These are phyloP conservation scores for Marasmius tenuissimus DNA, from an alignment of 1,284 basidiomycete species.

Conservation along the genomic window DNA sequence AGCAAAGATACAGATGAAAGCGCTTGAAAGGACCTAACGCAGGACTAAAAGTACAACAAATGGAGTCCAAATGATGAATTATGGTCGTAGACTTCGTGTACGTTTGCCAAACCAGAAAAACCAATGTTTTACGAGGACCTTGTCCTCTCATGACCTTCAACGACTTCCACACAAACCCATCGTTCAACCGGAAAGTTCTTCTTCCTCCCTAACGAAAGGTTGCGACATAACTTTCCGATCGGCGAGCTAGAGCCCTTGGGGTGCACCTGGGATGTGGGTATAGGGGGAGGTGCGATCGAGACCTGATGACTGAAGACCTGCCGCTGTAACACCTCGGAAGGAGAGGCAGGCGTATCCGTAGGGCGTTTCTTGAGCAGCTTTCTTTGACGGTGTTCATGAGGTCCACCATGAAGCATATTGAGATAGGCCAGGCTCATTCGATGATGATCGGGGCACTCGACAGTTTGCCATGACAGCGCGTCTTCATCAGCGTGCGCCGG, in stretches of 20 bases:
- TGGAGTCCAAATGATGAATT: too few species aligned
- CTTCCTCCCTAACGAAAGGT: conserved; percentile 3
- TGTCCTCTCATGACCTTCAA: conserved; percentile 6
- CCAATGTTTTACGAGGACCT: not conserved
- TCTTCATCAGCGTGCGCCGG: not conserved
- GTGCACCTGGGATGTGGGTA: not conserved
- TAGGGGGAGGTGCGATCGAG: conserved; percentile 1
- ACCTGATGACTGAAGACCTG: conserved; percentile 13
- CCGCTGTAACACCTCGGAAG: conserved; percentile 11
- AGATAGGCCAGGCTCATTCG: not conserved
- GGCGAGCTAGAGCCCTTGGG: not conserved
- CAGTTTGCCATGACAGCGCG: not conserved
- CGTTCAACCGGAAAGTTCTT: conserved; percentile 1
- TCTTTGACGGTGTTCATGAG: not conserved
- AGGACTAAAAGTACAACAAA: too few species aligned
- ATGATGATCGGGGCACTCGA: not conserved
- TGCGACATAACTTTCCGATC: not conserved
- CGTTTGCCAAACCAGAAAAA: not conserved
- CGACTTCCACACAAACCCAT: conserved; percentile 14
- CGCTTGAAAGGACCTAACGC: too few species aligned
- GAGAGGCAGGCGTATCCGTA: conserved; percentile 8
- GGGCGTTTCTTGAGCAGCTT: conserved; percentile 13
- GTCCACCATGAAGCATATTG: not conserved
- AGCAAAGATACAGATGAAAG: too few species aligned
- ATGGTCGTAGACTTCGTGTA: too few species aligned